A percentile compares a stretch with the other conserved stretches of the same genome.
Conservation (phyloP, 2,329 filamentous ascomycete genomes). For the Aureobasidium sp. region DNA sequence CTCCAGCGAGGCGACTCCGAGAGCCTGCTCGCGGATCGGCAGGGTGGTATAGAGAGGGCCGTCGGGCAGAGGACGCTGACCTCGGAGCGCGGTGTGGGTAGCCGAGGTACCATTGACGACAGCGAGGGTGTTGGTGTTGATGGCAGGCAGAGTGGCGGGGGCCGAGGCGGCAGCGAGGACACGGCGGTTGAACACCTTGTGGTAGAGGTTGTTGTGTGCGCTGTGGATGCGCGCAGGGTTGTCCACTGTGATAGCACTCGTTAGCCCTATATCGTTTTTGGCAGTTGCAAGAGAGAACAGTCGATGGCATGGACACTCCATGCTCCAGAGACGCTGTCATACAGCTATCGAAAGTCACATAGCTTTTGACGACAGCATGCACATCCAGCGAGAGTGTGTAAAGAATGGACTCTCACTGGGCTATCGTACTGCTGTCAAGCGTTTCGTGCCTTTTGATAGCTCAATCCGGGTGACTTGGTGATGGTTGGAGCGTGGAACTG, state of each 20-base stretch:
- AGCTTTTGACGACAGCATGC: no score
- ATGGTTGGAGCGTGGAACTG: neutral
- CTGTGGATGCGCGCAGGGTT: neutral
- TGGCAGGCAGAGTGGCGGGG: neutral
- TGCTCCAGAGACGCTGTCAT: no score
- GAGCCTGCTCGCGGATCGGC: neutral
- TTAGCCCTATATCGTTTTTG: no score
- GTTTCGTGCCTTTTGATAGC: neutral
- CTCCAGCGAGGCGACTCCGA: neutral
- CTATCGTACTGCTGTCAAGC: neutral
- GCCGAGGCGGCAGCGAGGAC: neutral
- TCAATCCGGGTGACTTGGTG: rapidly evolving
- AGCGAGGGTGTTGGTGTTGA: neutral
- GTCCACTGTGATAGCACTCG: neutral
- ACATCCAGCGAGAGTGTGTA: neutral
- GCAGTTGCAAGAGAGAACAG: no score
- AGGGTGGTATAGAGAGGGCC: neutral
- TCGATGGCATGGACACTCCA: no score
- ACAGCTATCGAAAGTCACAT: neutral
- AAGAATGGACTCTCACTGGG: neutral
- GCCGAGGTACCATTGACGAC: neutral
- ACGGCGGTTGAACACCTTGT: neutral
- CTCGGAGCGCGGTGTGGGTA: neutral
- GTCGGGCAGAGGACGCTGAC: neutral
- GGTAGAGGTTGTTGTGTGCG: neutral